Base-by-base conservation (phyloP, 345 rosid species). In the Fremontodendron californicum region DNA sequence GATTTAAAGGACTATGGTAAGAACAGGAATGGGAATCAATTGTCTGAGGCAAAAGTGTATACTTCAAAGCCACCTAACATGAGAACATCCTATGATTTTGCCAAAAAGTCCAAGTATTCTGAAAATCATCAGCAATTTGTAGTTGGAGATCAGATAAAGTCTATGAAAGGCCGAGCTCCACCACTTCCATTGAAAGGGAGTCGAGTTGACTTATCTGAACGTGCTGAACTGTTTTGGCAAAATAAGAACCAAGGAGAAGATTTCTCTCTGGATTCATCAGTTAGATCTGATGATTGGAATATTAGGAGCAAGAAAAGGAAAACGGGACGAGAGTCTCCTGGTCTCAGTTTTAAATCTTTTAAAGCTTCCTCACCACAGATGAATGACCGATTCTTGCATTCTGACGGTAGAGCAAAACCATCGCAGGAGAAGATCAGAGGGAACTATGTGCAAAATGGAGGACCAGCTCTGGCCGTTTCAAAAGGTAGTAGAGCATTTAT, bases 271-370 rank as follows among this genome's bases (percentile, higher is more conserved):
- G 92, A 93, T 84, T 80, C 88, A 6, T 79, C 91, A 48, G 80
- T 85, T 82, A 84, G 81, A 76, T 78, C 87, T 81, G 89, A 89
- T 71, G 89, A 88, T 52, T 81, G 89, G 92, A 87, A 85, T 84
- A 31, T 71, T 68, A 88, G 84, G 86, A 85, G 86, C 85, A 91
- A 90, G 88, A 93, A 88, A 77, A 76, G 89, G 90, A 93, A 87
- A 84, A 63, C 74, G n/a, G 88, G 79, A 74, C 88, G 80, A 78
- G 88, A 88, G 77, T 87, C 93, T 51, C 88, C 90, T 62, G 89
- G 89, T 77, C 78, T 82, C 13, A 83, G 82, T 83, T 82, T 77
- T 77, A 88, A 80, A 78, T 83, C 86, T 71, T 85, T 78, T 40
- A 82, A 85, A 84, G 88, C 85, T 69, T 84, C 91, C 61, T 81